These are phyloP conservation scores for Fusarium drepaniforme DNA, from an alignment of 2,329 filamentous ascomycete genomes.

Conservation along the genomic window DNA sequence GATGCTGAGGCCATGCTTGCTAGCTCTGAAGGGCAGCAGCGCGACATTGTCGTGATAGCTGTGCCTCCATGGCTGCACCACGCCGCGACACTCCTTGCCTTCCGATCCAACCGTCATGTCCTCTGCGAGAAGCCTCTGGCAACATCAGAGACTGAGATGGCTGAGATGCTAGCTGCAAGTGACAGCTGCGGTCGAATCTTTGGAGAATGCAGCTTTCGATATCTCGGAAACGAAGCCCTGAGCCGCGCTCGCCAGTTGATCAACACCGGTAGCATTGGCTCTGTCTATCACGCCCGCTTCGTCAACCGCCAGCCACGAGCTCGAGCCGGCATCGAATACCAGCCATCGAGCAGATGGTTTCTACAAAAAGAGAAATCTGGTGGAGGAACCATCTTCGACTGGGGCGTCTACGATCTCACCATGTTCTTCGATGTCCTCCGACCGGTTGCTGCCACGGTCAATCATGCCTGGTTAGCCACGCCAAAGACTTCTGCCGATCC, in stretches of 20 bases:
- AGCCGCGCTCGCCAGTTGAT: constrained; percentile 19
- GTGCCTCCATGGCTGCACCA: constrained; percentile 26
- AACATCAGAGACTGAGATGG: constrained; percentile 19
- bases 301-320: constrained; percentile 24
- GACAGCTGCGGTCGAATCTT: constrained; percentile 8
- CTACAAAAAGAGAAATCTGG: constrained; percentile 20
- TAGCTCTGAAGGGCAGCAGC: constrained; percentile 11
- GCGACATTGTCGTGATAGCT: constrained; percentile 26
- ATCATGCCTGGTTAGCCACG: constrained; percentile 25
- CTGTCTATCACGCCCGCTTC: constrained; percentile 23
- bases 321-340: constrained; percentile 26
- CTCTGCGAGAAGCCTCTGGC: constrained; percentile 29
- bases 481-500: constrained; percentile 14
- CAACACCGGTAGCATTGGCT: constrained; percentile 7
- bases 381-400: constrained; percentile 24
- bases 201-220: constrained; percentile 26
- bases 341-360: constrained; percentile 26
- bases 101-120: constrained; percentile 19
- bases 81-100: constrained; percentile 14
- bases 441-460: constrained; percentile 14
- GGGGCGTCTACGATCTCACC: constrained; percentile 27
- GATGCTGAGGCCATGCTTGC: constrained; percentile 19
- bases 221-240: constrained; percentile 22
- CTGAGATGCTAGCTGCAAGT: constrained; percentile 19
- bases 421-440: constrained; percentile 30